A percentile compares a stretch with the other conserved stretches of the same genome.
phyloP scores from a whole-genome alignment of 768 basidiomycete species.

The Tricholoma flavovirens region DNA sequence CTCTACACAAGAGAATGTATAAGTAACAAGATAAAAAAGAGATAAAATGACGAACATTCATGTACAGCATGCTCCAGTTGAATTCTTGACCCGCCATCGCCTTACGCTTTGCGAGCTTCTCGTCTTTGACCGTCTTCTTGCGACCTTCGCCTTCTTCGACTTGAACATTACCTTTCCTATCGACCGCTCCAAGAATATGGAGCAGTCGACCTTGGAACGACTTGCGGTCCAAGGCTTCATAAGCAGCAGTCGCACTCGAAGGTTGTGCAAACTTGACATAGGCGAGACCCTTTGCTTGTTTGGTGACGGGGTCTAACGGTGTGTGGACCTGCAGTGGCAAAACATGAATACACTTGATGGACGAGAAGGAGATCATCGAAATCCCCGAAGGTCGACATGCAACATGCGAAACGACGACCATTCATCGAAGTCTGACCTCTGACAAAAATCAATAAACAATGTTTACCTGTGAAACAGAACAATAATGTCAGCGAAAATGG shows the following conservation, averaged over 20 bases:
- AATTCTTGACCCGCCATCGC: slow-evolving; percentile 70
- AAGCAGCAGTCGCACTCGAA: slow-evolving; percentile 55
- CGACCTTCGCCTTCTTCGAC: slow-evolving; percentile 37
- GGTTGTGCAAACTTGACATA: slow-evolving; percentile 43
- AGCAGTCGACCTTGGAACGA: slow-evolving; percentile 90
- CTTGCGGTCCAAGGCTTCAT: slow-evolving; percentile 69
- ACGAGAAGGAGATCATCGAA: slow-evolving; percentile 23
- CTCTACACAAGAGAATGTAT: slow-evolving; percentile 42
- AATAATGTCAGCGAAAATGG: slow-evolving; percentile 3
- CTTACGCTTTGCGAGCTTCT: slow-evolving; percentile 59
- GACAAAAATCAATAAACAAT: not conserved
- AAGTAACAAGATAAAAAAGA: slow-evolving; percentile 10
- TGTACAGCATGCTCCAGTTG: slow-evolving; percentile 92
- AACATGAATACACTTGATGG: not conserved
- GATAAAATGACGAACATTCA: slow-evolving; percentile 74
- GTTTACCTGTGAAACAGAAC: slow-evolving; percentile 25
- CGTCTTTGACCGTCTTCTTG: slow-evolving; percentile 53
- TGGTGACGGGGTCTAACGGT: slow-evolving; percentile 39
- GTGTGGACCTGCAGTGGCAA: slow-evolving; percentile 37
- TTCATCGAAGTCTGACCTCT: slow-evolving; percentile 32
- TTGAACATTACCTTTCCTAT: slow-evolving; percentile 46
- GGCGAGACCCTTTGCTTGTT: slow-evolving; percentile 45
- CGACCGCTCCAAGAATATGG: slow-evolving; percentile 84
- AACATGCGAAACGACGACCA: slow-evolving; percentile 28
- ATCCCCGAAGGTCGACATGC: slow-evolving; percentile 29